Conservation (phyloP, 2,329 filamentous ascomycete genomes). For the Neofusicoccum umdonicola region DNA sequence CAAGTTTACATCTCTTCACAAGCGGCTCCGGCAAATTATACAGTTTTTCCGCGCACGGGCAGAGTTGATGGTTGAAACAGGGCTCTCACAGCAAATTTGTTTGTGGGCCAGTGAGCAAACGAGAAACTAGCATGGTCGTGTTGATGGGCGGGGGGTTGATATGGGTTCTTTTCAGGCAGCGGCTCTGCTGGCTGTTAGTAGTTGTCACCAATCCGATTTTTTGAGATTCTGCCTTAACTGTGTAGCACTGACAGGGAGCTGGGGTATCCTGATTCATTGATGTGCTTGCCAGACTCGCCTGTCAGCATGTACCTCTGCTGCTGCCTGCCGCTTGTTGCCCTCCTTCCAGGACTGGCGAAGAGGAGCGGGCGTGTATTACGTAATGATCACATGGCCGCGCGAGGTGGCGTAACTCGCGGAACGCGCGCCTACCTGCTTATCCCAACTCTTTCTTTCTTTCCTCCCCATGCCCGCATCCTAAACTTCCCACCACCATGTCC, state of each 20-base stretch:
- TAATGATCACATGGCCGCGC: constrained; percentile 5
- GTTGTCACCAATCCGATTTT: neutral
- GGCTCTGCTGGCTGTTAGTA: neutral
- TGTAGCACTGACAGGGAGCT: too few species aligned
- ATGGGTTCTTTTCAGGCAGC: neutral
- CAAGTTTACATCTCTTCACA: neutral
- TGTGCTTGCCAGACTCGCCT: too few species aligned
- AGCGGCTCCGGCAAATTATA: neutral
- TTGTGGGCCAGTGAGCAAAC: neutral
- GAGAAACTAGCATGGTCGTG: neutral
- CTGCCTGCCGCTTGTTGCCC: neutral
- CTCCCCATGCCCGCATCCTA: neutral
- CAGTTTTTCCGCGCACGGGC: neutral
- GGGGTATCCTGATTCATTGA: too few species aligned
- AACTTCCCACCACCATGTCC: neutral
- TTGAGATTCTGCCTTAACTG: neutral
- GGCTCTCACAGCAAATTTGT: too few species aligned
- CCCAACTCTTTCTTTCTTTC: neutral
- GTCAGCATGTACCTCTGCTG: too few species aligned
- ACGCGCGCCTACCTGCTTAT: neutral
- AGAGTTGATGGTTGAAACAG: neutral
- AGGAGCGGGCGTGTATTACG: neutral
- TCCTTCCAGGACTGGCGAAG: neutral
- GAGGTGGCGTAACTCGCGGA: neutral
- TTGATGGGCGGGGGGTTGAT: neutral